A percentile compares a stretch with the other conserved stretches of the same genome.
These are phyloP conservation scores for Pulveroboletus sp. DNA, from an alignment of 768 basidiomycete genomes.

Conservation along the genomic window DNA sequence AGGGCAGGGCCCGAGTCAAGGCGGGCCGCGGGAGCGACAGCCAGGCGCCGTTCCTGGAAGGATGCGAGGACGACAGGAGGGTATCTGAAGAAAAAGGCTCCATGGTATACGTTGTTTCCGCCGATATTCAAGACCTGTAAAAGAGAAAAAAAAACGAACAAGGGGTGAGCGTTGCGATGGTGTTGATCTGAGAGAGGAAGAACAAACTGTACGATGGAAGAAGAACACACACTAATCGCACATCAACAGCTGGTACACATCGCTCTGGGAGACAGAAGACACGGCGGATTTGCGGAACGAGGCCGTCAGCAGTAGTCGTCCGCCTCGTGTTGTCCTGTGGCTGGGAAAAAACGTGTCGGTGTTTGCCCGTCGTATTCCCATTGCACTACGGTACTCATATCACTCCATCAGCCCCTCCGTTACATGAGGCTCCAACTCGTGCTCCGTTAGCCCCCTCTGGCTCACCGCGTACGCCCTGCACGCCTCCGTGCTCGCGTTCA, in stretches of 20 bases:
- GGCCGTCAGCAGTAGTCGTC: constrained; percentile 10
- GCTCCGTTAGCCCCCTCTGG: constrained; percentile 52
- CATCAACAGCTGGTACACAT: constrained; percentile 29
- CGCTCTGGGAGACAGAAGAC: constrained; percentile 12
- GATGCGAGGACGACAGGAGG: constrained; percentile 17
- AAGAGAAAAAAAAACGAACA: constrained; percentile 1
- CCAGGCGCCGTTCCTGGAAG: constrained; percentile 13
- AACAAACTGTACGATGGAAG: too few relatives aligned
- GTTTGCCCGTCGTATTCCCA: constrained; percentile 27
- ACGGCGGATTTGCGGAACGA: background rate
- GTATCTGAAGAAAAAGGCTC: constrained; percentile 29
- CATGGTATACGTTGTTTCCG: constrained; percentile 33
- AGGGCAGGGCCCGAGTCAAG: constrained; percentile 14
- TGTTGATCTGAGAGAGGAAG: background rate
- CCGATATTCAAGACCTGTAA: constrained; percentile 32
- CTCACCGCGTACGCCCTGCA: constrained; percentile 63
- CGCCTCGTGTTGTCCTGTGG: constrained; percentile 33
- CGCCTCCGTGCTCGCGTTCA: constrained; percentile 58
- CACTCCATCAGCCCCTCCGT: constrained; percentile 41
- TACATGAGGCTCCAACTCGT: constrained; percentile 64
- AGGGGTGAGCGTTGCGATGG: background rate
- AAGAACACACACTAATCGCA: constrained; percentile 14
- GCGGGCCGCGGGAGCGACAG: constrained; percentile 11
- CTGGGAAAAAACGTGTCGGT: constrained; percentile 37
- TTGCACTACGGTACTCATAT: background rate